Conservation (phyloP, 1,284 basidiomycete species). For the Schizophyllum commune region DNA sequence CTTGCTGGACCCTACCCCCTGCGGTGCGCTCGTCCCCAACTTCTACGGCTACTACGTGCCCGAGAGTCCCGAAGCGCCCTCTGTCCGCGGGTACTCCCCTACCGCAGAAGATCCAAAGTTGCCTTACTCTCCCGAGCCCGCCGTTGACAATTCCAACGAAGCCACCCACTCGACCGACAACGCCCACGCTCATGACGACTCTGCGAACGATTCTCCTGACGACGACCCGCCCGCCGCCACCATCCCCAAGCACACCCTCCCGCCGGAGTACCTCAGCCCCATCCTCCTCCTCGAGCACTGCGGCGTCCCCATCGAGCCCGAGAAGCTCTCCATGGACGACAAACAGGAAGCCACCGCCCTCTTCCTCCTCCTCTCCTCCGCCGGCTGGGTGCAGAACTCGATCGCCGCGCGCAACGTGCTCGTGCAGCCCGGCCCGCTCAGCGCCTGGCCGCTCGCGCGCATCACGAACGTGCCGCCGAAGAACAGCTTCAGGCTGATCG, state of each 20-base stretch:
- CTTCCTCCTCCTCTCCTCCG: slow-evolving; percentile 31
- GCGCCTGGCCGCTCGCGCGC: slow-evolving; percentile 21
- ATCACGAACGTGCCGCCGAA: slow-evolving; percentile 18
- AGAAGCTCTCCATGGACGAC: slow-evolving; percentile 19
- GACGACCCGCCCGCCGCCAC: neutral
- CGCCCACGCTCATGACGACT: too few relatives aligned
- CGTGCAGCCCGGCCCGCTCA: slow-evolving; percentile 36
- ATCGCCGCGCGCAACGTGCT: slow-evolving; percentile 38
- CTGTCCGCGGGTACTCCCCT: neutral
- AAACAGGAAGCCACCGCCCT: slow-evolving; percentile 34
- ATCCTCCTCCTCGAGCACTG: slow-evolving; percentile 35
- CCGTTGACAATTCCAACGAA: too few relatives aligned
- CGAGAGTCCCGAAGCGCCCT: neutral
- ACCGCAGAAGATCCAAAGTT: neutral
- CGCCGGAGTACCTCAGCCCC: slow-evolving; percentile 18
- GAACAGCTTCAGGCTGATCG: slow-evolving; percentile 41
- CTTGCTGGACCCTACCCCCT: neutral
- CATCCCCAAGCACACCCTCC: too few relatives aligned
- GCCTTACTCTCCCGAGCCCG: too few relatives aligned
- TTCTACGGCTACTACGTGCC: slow-evolving; percentile 2
- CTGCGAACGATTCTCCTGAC: neutral
- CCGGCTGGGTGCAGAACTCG: slow-evolving; percentile 34
- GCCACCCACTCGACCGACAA: too few relatives aligned
- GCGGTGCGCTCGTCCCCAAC: neutral
- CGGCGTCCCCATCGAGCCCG: slow-evolving; percentile 23